Base-by-base conservation (phyloP, 371 early-diverging fungal species). In the Batkoa obscura region DNA sequence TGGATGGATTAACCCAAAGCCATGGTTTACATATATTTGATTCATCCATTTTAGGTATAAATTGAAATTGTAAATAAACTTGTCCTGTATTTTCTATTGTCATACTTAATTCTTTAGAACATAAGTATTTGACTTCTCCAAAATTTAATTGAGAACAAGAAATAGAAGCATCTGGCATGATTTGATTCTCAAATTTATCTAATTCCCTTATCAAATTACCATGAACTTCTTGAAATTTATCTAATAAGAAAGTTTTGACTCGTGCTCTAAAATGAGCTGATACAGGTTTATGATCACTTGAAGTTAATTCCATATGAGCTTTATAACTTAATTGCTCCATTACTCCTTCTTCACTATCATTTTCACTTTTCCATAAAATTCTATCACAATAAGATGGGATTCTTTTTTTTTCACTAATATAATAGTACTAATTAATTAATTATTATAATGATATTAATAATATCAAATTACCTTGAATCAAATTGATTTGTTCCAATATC, bases 211-310 rank as follows among this genome's bases (percentile, higher is more conserved):
- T 62, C 0, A 92, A 71, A 2, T 72, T 76, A 12, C 70, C 68
- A 39, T 72, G 64, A 0, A 78, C 76, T 4, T 65, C 64, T 17
- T 60, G 66, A 43, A 83, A 51, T 2, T 39, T n/a, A 17, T 39
- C 23, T 15, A 38, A 3, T 37, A 9, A 10, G 2, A 51, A 8
- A 2, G 34, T 34, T 38, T 51, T 51, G 34, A 15, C 15, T 3
- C 12, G 51, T 5, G 15, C 49, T 10, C 65, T 65, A 57, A 92
- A 76, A 0, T 74, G 47, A 0, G 87, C 86, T 15, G 72, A 72
- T 12, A 96, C 92, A 1, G 97, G 95, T 58, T 91, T 92, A 68
- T 96, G 97, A 63, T 96, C 97, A 50, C 90, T 90, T 34, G 75
- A 60, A 50, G 66, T 69, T 61, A 87, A 68, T 3, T 71, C 74